A percentile compares a stretch with the other conserved stretches of the same genome.
Conservation (phyloP, 805 yeast species). For the Lipomyces japonicus region DNA sequence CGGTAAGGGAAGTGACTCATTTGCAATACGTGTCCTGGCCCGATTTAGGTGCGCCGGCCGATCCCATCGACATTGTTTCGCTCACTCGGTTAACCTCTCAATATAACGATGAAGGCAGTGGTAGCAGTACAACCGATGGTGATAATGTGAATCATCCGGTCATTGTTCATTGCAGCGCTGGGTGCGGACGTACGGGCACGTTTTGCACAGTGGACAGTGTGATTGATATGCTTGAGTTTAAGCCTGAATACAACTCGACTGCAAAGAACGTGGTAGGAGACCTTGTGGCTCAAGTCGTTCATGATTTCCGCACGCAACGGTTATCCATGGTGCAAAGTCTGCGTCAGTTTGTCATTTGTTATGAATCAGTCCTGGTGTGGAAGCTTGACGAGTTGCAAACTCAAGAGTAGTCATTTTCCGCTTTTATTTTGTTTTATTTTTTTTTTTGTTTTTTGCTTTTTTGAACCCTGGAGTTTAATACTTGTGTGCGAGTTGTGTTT, state of each 20-base stretch:
- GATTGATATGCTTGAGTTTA: conserved; percentile 42
- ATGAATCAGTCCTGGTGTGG: conserved; percentile 49
- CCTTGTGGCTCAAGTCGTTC: conserved; percentile 58
- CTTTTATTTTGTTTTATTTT: neutral
- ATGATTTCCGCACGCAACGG: conserved; percentile 66
- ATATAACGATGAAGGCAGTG: conserved; percentile 35
- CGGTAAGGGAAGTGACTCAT: conserved; percentile 55
- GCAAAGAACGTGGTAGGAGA: conserved; percentile 43
- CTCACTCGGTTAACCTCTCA: conserved; percentile 47
- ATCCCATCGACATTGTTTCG: conserved; percentile 60
- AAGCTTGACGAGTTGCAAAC: conserved; percentile 10
- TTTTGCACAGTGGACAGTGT: conserved; percentile 48
- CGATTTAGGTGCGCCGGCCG: conserved; percentile 67
- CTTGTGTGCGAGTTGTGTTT: neutral
- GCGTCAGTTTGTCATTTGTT: conserved; percentile 69
- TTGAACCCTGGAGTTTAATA: neutral
- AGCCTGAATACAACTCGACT: conserved; percentile 1
- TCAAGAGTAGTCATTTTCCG: neutral
- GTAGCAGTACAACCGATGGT: neutral
- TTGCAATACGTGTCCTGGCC: conserved; percentile 81
- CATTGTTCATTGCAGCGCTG: conserved; percentile 90
- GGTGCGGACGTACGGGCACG: conserved; percentile 96
- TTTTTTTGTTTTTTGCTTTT: too few species aligned
- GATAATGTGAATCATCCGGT: conserved; percentile 45
- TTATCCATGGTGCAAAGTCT: conserved; percentile 81